Evolutionary conservation across 345 rosid species (phyloP).

Genomic region (Excoecaria agallocha): DNA sequence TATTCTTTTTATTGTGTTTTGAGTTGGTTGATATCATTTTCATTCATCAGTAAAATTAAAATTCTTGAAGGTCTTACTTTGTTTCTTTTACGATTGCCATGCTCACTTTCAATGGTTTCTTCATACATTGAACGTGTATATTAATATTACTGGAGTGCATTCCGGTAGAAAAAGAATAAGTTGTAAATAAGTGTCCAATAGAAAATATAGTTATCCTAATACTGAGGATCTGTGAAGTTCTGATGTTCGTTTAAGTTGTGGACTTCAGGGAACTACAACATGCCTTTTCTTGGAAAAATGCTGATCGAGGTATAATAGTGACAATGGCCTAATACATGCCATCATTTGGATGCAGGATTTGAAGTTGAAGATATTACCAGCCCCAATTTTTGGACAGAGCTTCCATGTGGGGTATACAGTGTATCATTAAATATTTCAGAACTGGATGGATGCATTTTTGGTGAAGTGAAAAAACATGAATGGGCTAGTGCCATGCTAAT

Average conservation of each 20-base stretch:
- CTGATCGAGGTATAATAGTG: not conserved
- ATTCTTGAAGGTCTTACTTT: not conserved
- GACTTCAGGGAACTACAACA: not conserved
- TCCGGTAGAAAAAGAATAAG: not conserved
- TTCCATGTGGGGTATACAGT: constrained; percentile 78
- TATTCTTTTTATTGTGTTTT: not conserved
- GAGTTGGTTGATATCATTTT: not conserved
- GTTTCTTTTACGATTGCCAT: not conserved
- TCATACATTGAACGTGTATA: not conserved
- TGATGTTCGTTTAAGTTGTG: not conserved
- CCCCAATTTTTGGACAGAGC: constrained; percentile 77
- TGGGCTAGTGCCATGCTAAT: constrained; percentile 51
- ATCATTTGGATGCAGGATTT: constrained; percentile 34
- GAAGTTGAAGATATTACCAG: constrained; percentile 44
- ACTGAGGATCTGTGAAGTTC: not conserved
- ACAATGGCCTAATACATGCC: not conserved
- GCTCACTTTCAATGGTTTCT: not conserved
- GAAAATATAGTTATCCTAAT: not conserved
- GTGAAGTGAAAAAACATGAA: constrained; percentile 59
- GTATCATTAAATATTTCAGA: constrained; percentile 40
- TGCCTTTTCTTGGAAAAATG: not conserved
- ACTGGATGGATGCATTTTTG: constrained; percentile 31
- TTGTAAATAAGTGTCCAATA: not conserved
- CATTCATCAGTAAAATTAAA: not conserved
- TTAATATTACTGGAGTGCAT: not conserved